Percentiles rank a stretch among this genome's conserved stretches.
These are phyloP conservation scores for Astrephomene gubernaculifera DNA, from an alignment of 139 green algal species.

Conservation along the genomic window DNA sequence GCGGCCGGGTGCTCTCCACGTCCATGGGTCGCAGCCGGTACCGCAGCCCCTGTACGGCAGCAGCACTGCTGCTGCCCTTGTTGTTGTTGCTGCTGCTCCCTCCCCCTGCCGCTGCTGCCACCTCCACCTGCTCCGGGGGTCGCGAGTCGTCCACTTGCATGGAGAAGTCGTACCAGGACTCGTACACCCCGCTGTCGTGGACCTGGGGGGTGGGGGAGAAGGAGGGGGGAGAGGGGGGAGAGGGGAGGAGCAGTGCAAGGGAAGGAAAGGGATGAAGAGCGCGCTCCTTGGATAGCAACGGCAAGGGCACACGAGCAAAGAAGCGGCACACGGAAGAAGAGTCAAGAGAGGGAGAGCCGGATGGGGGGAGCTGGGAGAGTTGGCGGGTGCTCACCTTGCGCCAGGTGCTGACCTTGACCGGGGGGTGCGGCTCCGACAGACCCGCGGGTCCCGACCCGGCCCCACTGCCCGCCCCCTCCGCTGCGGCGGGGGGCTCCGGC, in stretches of 20 bases:
- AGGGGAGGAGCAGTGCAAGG: too few species aligned
- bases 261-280: too few species aligned
- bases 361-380: too few species aligned
- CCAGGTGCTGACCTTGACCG: conserved; percentile 22
- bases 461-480: not conserved
- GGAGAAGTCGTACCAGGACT: conserved; percentile 61
- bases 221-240: too few species aligned
- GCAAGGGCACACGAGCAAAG: too few species aligned
- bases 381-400: too few species aligned
- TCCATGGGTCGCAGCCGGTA: conserved; percentile 48
- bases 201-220: not conserved
- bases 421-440: not conserved
- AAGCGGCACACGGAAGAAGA: too few species aligned
- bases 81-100: conserved; percentile 22
- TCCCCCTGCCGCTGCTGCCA: conserved; percentile 11
- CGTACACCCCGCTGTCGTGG: conserved; percentile 49
- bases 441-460: not conserved
- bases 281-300: too few species aligned
- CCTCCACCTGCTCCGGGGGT: conserved; percentile 54
- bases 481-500: not conserved
- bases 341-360: too few species aligned
- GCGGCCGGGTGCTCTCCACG: conserved; percentile 1
- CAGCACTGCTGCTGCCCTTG: not conserved
- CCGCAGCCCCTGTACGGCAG: conserved; percentile 37
- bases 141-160: conserved; percentile 43